phyloP scores from a whole-genome alignment of 371 early-diverging fungal species.

The Syncephalastrum contaminatum region DNA sequence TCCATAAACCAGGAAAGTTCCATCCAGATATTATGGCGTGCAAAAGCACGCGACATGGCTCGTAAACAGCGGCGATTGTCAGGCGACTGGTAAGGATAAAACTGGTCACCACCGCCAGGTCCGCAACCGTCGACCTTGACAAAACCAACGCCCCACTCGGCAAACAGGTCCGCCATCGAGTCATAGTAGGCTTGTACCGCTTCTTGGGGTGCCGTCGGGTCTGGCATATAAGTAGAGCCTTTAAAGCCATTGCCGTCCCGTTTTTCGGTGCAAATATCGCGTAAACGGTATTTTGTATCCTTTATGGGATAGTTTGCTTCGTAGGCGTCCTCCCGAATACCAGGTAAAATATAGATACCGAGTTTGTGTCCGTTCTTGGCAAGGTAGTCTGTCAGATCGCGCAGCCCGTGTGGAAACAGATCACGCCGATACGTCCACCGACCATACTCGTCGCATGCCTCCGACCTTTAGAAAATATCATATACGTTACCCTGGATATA shows the following conservation, averaged over 20 bases:
- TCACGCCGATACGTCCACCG: conserved; percentile 32
- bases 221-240: conserved; percentile 30
- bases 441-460: conserved; percentile 27
- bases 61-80: conserved; percentile 23
- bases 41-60: conserved; percentile 23
- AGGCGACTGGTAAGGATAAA: conserved; percentile 25
- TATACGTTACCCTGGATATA: neutral
- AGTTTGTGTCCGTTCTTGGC: conserved; percentile 27
- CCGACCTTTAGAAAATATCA: conserved; percentile 11
- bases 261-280: conserved; percentile 16
- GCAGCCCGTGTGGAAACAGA: conserved; percentile 30
- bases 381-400: conserved; percentile 17
- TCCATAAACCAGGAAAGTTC: conserved; percentile 37
- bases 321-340: conserved; percentile 27
- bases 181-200: conserved; percentile 26
- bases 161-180: conserved; percentile 32
- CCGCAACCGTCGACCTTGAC: conserved; percentile 39
- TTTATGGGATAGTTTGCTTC: conserved; percentile 18
- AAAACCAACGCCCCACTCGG: conserved; percentile 28
- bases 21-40: conserved; percentile 27
- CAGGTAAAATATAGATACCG: conserved; percentile 32
- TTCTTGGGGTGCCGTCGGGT: conserved; percentile 10
- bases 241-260: conserved; percentile 29
- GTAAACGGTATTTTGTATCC: conserved; percentile 12
- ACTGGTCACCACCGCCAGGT: conserved; percentile 26